Evolutionary conservation across 768 basidiomycete genomes (phyloP), one percentile per base, ranked within the genome.

Genomic region (Russula griseocarnosa): DNA sequence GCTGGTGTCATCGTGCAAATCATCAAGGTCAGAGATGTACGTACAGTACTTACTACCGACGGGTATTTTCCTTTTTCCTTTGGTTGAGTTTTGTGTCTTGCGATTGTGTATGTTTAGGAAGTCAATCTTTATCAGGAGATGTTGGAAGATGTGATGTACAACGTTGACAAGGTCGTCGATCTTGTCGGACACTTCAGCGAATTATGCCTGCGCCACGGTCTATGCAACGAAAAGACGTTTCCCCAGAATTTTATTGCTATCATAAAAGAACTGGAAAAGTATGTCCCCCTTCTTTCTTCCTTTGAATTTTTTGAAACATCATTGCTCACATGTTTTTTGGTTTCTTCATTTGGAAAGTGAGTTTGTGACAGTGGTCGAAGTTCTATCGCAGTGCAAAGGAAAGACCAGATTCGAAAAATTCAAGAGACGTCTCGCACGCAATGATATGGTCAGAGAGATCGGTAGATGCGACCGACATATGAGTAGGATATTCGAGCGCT

Each of bases 81-180:
- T 3, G 14, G 9, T 3, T 34, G 34, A 10, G 1, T 11, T 53
- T 53, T 3, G 34, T 34, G 42, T 8, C 5, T 53, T 36, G 10
- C 11, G 47, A 5, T 34, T 13, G 28, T n/a, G n/a, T n/a, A n/a
- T n/a, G n/a, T n/a, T 38, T 53, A 67, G 67, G 67, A 67, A 36
- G 52, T 67, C 22, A 56, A 64, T 34, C 36, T 65, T 3, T 65
- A 65, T 38, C 63, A 47, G 18, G 58, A 60, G 16, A 14, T 18
- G 24, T 65, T 58, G 63, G 63, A 60, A 6, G 63, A 65, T 30
- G 59, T 51, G 22, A 65, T 65, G 63, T 65, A 65, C 11, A 51
- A 60, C 30, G 38, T 60, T 34, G 16, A n/a, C 58, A 65, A 56
- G 32, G 58, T 65, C 20, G 59, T 55, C 53, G 47, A 55, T 44